phyloP scores from a whole-genome alignment of 192 early-diverging fungal genomes.

The Chytriomyces sp. region DNA sequence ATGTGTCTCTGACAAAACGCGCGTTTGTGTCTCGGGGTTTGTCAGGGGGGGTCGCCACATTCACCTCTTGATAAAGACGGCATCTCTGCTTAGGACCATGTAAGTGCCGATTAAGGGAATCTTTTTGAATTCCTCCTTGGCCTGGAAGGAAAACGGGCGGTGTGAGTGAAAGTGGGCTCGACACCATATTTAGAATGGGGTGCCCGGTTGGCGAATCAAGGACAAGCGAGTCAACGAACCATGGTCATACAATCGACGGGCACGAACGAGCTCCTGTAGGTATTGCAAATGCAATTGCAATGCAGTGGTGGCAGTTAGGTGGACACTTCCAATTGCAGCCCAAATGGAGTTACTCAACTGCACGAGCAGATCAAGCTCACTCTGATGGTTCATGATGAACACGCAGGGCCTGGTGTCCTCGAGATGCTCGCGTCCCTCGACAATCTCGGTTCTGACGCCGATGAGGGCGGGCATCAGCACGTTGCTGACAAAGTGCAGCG shows the following conservation, averaged over 20 bases:
- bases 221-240: not conserved
- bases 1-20: not conserved
- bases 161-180: too few relatives aligned
- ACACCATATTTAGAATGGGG: too few relatives aligned
- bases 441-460: slow-evolving; percentile 9
- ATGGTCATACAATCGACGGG: not conserved
- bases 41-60: not conserved
- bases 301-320: too few relatives aligned
- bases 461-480: not conserved
- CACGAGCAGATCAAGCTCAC: slow-evolving; percentile 63
- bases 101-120: slow-evolving; percentile 18
- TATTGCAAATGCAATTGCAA: too few relatives aligned
- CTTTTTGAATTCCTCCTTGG: slow-evolving; percentile 26
- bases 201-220: too few relatives aligned
- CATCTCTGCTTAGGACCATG: not conserved
- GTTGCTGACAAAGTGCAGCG: not conserved
- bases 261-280: not conserved
- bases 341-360: not conserved
- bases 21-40: not conserved
- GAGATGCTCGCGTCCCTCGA: slow-evolving; percentile 33
- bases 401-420: slow-evolving; percentile 24
- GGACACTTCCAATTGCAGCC: not conserved
- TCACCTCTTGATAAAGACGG: slow-evolving; percentile 28
- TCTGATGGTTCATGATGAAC: slow-evolving; percentile 73
- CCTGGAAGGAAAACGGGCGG: too few relatives aligned